phyloP scores from a whole-genome alignment of 805 yeast species.

The Candida gorgasii region DNA sequence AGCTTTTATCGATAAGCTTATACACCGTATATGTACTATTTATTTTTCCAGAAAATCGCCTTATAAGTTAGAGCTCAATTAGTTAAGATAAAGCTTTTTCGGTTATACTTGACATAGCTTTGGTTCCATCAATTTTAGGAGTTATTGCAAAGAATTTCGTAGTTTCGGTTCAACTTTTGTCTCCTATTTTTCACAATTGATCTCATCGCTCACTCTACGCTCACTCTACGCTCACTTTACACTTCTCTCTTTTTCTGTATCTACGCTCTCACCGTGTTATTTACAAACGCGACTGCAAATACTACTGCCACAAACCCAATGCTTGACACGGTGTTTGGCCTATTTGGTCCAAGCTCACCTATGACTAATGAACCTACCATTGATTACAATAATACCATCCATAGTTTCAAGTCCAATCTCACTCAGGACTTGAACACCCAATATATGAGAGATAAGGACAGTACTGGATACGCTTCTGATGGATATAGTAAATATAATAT shows the following conservation, averaged over 20 bases:
- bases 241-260: not conserved
- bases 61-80: too few species aligned
- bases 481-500: slow-evolving; percentile 3
- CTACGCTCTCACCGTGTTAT: not conserved
- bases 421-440: slow-evolving; percentile 5
- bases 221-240: not conserved
- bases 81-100: too few species aligned
- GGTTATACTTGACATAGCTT: too few species aligned
- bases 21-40: too few species aligned
- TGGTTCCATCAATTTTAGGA: too few species aligned
- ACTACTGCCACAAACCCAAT: not conserved
- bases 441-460: not conserved
- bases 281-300: not conserved
- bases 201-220: too few species aligned
- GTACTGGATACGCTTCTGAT: not conserved
- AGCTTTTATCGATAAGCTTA: too few species aligned
- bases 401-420: slow-evolving; percentile 7
- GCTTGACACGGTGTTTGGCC: slow-evolving; percentile 7
- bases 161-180: too few species aligned
- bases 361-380: slow-evolving; percentile 36
- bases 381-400: slow-evolving; percentile 31
- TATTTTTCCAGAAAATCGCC: too few species aligned
- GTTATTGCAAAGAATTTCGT: too few species aligned
- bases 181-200: too few species aligned
- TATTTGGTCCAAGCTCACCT: slow-evolving; percentile 22